Conservation (phyloP, 345 rosid species). For the Camelina sativa region DNA sequence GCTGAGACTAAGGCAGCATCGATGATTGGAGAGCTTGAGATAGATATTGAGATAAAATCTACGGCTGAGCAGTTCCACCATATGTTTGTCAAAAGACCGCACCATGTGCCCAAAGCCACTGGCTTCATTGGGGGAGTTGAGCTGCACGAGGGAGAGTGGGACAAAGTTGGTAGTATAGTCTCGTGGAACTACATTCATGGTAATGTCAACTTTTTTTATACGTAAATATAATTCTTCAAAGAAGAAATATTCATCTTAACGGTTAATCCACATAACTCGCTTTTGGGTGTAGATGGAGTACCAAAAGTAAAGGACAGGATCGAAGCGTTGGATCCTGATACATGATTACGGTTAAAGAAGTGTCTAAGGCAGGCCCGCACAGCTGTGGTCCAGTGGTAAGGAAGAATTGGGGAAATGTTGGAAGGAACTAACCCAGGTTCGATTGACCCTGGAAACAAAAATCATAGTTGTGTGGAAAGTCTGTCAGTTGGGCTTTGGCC, state of each 20-base stretch:
- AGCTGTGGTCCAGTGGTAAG: too few species aligned
- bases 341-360: too few species aligned
- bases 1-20: not conserved
- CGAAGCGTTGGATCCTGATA: slow-evolving; percentile 27
- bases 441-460: too few species aligned
- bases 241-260: not conserved
- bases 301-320: slow-evolving; percentile 35
- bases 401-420: too few species aligned
- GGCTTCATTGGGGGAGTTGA: slow-evolving; percentile 9
- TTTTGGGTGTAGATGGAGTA: slow-evolving; percentile 33
- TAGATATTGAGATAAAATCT: slow-evolving; percentile 15
- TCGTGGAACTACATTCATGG: slow-evolving; percentile 30
- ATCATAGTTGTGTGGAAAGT: too few species aligned
- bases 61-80: slow-evolving; percentile 14
- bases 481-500: too few species aligned
- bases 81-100: slow-evolving; percentile 21
- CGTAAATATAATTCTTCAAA: not conserved
- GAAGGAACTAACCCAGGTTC: too few species aligned
- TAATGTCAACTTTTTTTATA: not conserved
- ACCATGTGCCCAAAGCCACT: slow-evolving; percentile 18
- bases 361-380: too few species aligned
- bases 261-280: not conserved
- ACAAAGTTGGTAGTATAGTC: slow-evolving; percentile 35
- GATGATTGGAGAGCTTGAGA: not conserved
- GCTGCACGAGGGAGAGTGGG: slow-evolving; percentile 35